Conservation (phyloP, 202 grass and related monocot species). For the Saccharum hybrid region DNA sequence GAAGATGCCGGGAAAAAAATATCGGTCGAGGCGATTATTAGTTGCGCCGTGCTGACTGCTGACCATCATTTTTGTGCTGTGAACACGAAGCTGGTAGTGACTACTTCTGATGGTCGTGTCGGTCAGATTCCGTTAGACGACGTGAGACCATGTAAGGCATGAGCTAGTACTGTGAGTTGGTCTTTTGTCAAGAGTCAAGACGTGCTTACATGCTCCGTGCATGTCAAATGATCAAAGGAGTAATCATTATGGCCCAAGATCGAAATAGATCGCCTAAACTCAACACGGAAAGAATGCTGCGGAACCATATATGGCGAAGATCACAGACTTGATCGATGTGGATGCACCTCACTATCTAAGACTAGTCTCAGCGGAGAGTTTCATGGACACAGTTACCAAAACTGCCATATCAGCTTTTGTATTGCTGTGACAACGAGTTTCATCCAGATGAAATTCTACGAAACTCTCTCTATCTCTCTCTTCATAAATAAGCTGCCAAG, state of each 20-base stretch:
- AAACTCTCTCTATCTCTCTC: too few species aligned
- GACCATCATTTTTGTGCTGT: neutral
- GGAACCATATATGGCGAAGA: neutral
- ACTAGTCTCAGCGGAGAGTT: too few species aligned
- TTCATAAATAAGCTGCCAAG: too few species aligned
- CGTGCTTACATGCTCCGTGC: slow-evolving; percentile 6
- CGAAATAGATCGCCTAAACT: neutral
- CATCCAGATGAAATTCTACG: too few species aligned
- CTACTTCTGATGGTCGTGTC: neutral
- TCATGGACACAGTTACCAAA: too few species aligned
- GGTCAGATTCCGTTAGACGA: neutral
- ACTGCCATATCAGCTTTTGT: too few species aligned
- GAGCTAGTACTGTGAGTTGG: neutral
- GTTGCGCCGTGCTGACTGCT: neutral
- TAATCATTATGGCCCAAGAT: neutral
- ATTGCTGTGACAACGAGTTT: too few species aligned
- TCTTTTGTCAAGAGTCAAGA: neutral
- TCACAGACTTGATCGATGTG: neutral
- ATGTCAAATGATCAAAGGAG: neutral
- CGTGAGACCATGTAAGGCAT: slow-evolving; percentile 10
- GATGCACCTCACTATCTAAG: too few species aligned
- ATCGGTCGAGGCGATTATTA: too few species aligned
- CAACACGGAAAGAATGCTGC: neutral
- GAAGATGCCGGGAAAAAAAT: neutral
- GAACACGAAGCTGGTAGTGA: neutral